Conservation (phyloP, 2,329 filamentous ascomycete species). For the Ceratocystis papillata region DNA sequence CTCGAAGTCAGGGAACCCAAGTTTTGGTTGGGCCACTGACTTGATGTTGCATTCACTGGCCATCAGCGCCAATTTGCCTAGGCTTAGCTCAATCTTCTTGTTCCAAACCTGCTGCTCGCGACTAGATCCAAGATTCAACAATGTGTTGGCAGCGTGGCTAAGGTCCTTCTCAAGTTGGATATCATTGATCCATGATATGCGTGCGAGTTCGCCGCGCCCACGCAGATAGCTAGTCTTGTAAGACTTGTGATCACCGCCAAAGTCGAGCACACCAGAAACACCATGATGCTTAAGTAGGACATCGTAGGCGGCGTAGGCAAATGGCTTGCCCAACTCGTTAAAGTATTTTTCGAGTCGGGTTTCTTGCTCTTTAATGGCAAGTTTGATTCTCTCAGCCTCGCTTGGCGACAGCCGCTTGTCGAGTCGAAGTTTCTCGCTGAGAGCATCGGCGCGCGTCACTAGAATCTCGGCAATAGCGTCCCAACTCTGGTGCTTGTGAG, state of each 20-base stretch:
- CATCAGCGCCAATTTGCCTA: constrained; percentile 71
- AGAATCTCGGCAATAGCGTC: constrained; percentile 47
- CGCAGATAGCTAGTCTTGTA: constrained; percentile 71
- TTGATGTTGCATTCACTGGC: constrained; percentile 42
- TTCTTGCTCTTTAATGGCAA: constrained; percentile 35
- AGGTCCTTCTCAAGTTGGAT: constrained; percentile 67
- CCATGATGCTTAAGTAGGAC: constrained; percentile 59
- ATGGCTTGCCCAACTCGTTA: constrained; percentile 52
- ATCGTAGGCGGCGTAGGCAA: constrained; percentile 69
- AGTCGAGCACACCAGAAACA: constrained; percentile 58
- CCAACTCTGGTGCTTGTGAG: constrained; percentile 47
- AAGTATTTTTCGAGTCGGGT: constrained; percentile 45
- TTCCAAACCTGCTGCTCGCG: constrained; percentile 77
- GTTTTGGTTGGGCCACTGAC: constrained; percentile 27
- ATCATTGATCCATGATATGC: constrained; percentile 92
- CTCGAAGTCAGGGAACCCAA: constrained; percentile 27
- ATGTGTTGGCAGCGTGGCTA: constrained; percentile 56
- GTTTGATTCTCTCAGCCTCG: constrained; percentile 30
- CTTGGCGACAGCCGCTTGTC: constrained; percentile 29
- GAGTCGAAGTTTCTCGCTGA: constrained; percentile 29
- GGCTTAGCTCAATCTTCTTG: constrained; percentile 83
- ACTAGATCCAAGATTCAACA: constrained; percentile 58
- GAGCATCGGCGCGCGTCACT: constrained; percentile 41
- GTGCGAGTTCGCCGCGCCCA: constrained; percentile 57
- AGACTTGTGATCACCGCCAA: constrained; percentile 54